Conservation (phyloP, 306 rosid species). For the Luffa aegyptiaca region DNA sequence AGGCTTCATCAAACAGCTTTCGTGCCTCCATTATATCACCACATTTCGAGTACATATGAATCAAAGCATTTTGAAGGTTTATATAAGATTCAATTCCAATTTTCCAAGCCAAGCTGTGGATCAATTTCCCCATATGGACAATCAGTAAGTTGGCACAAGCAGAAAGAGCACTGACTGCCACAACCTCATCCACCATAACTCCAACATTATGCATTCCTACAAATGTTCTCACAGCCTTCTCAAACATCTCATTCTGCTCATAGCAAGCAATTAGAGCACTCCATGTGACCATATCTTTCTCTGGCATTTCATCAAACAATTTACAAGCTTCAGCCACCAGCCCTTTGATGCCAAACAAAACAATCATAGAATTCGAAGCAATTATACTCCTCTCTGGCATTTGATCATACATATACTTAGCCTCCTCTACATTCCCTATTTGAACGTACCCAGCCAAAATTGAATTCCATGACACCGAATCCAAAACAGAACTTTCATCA, state of each 20-base stretch:
- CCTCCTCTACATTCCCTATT: slow-evolving; percentile 34
- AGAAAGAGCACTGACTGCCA: slow-evolving; percentile 50
- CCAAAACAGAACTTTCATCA: slow-evolving; percentile 59
- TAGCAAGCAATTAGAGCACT: slow-evolving; percentile 69
- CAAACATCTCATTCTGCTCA: slow-evolving; percentile 51
- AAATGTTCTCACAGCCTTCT: slow-evolving; percentile 52
- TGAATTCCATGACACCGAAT: slow-evolving; percentile 70
- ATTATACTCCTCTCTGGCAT: slow-evolving; percentile 54
- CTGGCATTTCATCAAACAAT: slow-evolving; percentile 35
- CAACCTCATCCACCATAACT: slow-evolving; percentile 71
- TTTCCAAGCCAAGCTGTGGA: slow-evolving; percentile 52
- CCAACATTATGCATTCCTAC: slow-evolving; percentile 38
- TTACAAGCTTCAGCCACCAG: slow-evolving; percentile 29
- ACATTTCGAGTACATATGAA: slow-evolving; percentile 61
- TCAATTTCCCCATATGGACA: slow-evolving; percentile 32
- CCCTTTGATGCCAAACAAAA: slow-evolving; percentile 43
- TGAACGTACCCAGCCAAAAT: slow-evolving; percentile 62
- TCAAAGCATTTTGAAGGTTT: slow-evolving; percentile 71
- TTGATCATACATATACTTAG: slow-evolving; percentile 23
- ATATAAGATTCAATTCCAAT: slow-evolving; percentile 57
- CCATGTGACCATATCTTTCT: slow-evolving; percentile 76
- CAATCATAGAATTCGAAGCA: slow-evolving; percentile 84
- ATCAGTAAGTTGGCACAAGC: slow-evolving; percentile 34
- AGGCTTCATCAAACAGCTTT: slow-evolving; percentile 41
- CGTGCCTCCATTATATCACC: slow-evolving; percentile 49